Conservation (phyloP, 768 basidiomycete genomes). For the Asterophora parasitica region DNA sequence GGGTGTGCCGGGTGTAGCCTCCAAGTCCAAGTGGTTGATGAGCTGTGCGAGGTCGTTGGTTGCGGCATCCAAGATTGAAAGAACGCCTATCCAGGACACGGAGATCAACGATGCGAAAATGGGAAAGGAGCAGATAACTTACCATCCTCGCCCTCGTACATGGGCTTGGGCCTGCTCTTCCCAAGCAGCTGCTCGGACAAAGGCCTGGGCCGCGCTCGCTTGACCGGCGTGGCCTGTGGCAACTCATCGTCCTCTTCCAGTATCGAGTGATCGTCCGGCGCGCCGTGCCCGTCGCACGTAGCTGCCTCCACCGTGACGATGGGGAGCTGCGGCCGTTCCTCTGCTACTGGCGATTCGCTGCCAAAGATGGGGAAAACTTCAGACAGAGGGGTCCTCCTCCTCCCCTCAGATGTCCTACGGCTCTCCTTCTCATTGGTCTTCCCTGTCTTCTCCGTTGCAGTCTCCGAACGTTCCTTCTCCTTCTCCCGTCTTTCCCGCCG, state of each 20-base stretch:
- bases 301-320: conserved; percentile 48
- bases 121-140: conserved; percentile 8
- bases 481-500: conserved; percentile 22
- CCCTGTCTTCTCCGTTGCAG: conserved; percentile 13
- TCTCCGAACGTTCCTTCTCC: conserved; percentile 20
- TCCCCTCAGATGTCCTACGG: conserved; percentile 43
- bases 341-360: background rate
- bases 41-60: conserved; percentile 76
- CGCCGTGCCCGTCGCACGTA: conserved; percentile 46
- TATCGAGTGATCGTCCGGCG: conserved; percentile 19
- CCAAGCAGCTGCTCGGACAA: conserved; percentile 60
- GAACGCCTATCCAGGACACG: conserved; percentile 36
- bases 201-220: conserved; percentile 49
- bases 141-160: conserved; percentile 56
- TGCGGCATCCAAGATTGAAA: conserved; percentile 72
- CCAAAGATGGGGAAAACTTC: conserved; percentile 55
- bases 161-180: conserved; percentile 40
- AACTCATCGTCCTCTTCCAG: conserved; percentile 12
- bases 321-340: conserved; percentile 7
- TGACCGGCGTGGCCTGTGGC: conserved; percentile 35
- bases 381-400: conserved; percentile 48
- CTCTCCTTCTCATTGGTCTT: conserved; percentile 37
- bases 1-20: conserved; percentile 65
- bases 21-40: conserved; percentile 76
- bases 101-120: conserved; percentile 5